Percentiles rank a stretch among this genome's conserved stretches.
Conservation (phyloP, 129 eudicot species). For the Helianthus tuberosus region DNA sequence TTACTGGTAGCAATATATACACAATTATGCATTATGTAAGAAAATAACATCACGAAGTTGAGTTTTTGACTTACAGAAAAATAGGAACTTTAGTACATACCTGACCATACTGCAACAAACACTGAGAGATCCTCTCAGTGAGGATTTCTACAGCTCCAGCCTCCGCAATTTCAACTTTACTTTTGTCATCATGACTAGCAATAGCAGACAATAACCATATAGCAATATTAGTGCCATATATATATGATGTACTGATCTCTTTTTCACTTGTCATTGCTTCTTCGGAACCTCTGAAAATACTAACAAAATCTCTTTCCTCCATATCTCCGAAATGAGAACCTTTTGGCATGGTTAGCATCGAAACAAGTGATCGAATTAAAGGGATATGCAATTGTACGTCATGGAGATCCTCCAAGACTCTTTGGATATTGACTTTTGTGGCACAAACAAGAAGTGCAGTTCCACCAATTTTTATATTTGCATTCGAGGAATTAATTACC, state of each 20-base stretch:
- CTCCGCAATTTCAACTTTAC: slow-evolving; percentile 78
- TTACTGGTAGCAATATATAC: not conserved
- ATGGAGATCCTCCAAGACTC: slow-evolving; percentile 70
- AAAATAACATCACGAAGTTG: not conserved
- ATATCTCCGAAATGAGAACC: slow-evolving; percentile 42
- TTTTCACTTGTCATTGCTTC: slow-evolving; percentile 41
- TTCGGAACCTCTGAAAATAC: slow-evolving; percentile 63
- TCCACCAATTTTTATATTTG: slow-evolving; percentile 78
- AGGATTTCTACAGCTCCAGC: slow-evolving; percentile 89
- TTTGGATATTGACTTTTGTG: slow-evolving; percentile 77
- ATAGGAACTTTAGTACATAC: slow-evolving; percentile 38
- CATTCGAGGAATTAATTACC: slow-evolving; percentile 60
- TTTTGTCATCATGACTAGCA: slow-evolving; percentile 73
- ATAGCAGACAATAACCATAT: slow-evolving; percentile 91
- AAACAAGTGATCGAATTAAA: slow-evolving; percentile 76
- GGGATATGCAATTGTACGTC: slow-evolving; percentile 50
- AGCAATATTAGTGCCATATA: slow-evolving; percentile 71
- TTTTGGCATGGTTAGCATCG: slow-evolving; percentile 61
- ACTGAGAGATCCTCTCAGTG: slow-evolving; percentile 79
- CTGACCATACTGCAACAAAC: slow-evolving; percentile 65
- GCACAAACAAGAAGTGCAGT: slow-evolving; percentile 93
- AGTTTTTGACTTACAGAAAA: not conserved
- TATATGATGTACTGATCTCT: slow-evolving; percentile 57
- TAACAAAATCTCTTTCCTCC: slow-evolving; percentile 44
- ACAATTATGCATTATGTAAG: not conserved